Conservation (phyloP, 2,329 filamentous ascomycete species). For the Pseudogymnoascus sp. region DNA sequence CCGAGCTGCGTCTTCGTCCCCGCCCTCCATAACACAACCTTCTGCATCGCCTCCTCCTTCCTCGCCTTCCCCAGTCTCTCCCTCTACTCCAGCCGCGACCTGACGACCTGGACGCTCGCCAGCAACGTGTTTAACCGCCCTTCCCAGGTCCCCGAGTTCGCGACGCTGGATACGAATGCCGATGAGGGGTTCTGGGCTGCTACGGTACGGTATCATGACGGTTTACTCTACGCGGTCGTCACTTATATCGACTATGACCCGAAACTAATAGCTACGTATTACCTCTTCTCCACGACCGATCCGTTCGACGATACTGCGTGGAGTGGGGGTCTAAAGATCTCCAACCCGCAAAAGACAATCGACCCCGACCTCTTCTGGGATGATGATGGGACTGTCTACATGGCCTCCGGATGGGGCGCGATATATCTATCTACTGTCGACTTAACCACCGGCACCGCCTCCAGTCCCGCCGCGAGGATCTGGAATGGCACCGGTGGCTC, state of each 20-base stretch:
- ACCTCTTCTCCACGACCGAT: conserved; percentile 35
- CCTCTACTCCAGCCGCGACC: conserved; percentile 32
- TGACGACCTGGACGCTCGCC: conserved; percentile 30
- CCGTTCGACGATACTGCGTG: too few relatives aligned
- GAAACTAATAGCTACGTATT: conserved; percentile 27
- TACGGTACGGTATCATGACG: conserved; percentile 33
- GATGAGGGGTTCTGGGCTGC: conserved; percentile 35
- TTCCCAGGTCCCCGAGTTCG: conserved; percentile 32
- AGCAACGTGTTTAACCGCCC: conserved; percentile 28
- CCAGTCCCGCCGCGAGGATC: conserved; percentile 26
- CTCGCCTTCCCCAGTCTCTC: conserved; percentile 34
- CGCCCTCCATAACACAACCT: conserved; percentile 30
- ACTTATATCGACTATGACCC: conserved; percentile 29
- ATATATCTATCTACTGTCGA: conserved; percentile 35
- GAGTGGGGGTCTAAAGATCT: too few relatives aligned
- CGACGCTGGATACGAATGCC: conserved; percentile 25
- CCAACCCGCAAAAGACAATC: too few relatives aligned
- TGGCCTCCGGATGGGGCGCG: conserved; percentile 34
- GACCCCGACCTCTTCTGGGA: too few relatives aligned
- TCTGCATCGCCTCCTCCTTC: conserved; percentile 35
- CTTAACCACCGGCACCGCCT: conserved; percentile 25
- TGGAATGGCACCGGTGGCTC: conserved; percentile 42
- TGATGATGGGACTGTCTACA: conserved; percentile 27
- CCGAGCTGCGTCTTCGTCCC: conserved; percentile 34
- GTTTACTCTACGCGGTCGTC: conserved; percentile 29